A percentile compares a stretch with the other conserved stretches of the same genome.
Evolutionary conservation across 225 moss, liverwort and hornwort species (phyloP).

Genomic region (Bryoerythrophyllum caledonicum): DNA sequence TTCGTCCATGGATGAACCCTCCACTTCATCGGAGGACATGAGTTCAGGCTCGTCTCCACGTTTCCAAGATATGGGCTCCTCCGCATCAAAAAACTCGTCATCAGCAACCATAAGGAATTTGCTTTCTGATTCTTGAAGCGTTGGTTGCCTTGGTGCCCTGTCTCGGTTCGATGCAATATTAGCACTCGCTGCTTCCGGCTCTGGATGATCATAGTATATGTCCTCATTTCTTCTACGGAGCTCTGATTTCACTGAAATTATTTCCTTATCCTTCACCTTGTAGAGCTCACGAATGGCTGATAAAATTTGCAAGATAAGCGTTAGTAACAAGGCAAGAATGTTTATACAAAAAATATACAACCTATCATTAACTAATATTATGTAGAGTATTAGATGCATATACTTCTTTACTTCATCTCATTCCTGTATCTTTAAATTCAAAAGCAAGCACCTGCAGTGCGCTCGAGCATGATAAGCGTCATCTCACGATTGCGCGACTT

Average conservation of each 20-base stretch:
- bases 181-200: slow-evolving; percentile 10
- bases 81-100: slow-evolving; percentile 90
- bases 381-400: background rate
- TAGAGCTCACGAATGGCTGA: slow-evolving; percentile 91
- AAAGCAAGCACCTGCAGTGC: slow-evolving; percentile 71
- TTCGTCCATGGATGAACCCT: slow-evolving; percentile 59
- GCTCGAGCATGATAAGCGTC: slow-evolving; percentile 76
- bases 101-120: slow-evolving; percentile 77
- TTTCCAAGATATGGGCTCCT: slow-evolving; percentile 64
- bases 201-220: slow-evolving; percentile 33
- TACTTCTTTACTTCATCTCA: background rate
- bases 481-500: slow-evolving; percentile 59
- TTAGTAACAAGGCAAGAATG: slow-evolving; percentile 19
- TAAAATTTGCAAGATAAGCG: slow-evolving; percentile 16
- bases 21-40: slow-evolving; percentile 42
- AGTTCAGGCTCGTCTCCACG: slow-evolving; percentile 33
- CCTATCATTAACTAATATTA: background rate
- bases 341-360: no score
- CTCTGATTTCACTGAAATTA: slow-evolving; percentile 20
- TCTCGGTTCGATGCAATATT: slow-evolving; percentile 8
- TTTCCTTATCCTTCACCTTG: slow-evolving; percentile 55
- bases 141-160: slow-evolving; percentile 17
- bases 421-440: background rate
- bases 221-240: slow-evolving; percentile 17
- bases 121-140: slow-evolving; percentile 41